A percentile compares a stretch with the other conserved stretches of the same genome.
Evolutionary conservation across 2,329 filamentous ascomycete genomes (phyloP).

Genomic region (Fusarium sambucinum): DNA sequence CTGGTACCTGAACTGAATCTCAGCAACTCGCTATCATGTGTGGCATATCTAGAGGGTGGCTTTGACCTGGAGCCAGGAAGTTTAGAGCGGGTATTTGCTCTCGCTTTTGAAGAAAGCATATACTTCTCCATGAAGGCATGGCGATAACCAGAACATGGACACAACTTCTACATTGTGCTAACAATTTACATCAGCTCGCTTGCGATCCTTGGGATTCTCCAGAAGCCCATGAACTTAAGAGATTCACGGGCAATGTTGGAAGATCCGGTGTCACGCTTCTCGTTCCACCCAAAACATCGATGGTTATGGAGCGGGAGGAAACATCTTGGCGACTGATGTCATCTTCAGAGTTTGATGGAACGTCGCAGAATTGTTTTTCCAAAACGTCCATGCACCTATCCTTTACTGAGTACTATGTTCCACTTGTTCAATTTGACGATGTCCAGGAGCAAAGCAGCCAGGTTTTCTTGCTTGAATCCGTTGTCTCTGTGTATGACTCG

Average conservation of each 20-base stretch:
- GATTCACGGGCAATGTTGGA: background rate
- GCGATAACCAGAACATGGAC: background rate
- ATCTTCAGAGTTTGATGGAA: background rate
- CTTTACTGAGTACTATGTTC: background rate
- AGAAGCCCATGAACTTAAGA: background rate
- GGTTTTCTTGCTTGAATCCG: background rate
- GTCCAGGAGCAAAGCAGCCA: background rate
- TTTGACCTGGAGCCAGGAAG: no score
- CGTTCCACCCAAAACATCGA: background rate
- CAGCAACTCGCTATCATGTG: no score
- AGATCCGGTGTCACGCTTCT: background rate
- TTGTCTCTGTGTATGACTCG: background rate
- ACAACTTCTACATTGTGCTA: background rate
- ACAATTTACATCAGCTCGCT: background rate
- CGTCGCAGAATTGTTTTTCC: background rate
- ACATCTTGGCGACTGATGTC: background rate
- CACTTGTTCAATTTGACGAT: background rate
- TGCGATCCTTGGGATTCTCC: background rate
- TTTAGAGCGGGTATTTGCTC: background rate
- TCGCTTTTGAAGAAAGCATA: background rate
- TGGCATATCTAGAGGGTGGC: no score
- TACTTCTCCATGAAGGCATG: background rate
- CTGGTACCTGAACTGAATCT: no score
- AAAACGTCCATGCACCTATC: background rate
- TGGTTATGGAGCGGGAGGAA: background rate